A percentile compares a stretch with the other conserved stretches of the same genome.
These are phyloP conservation scores for Russula lepida DNA, from an alignment of 768 basidiomycete genomes.

Conservation along the genomic window DNA sequence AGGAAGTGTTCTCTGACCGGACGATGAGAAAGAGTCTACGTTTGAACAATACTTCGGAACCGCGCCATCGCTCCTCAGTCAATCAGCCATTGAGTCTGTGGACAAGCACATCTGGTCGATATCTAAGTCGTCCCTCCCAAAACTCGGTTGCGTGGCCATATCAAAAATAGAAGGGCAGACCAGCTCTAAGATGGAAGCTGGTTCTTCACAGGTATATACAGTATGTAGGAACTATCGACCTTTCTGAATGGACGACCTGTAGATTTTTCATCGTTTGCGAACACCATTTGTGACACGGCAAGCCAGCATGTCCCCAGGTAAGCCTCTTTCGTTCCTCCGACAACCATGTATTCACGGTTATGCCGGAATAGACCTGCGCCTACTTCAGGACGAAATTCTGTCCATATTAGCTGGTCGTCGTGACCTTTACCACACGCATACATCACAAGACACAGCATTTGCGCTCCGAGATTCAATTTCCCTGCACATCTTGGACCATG, in stretches of 20 bases:
- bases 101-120: constrained; percentile 52
- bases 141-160: constrained; percentile 48
- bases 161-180: constrained; percentile 38
- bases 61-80: constrained; percentile 43
- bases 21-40: constrained; percentile 30
- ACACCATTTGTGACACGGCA: constrained; percentile 48
- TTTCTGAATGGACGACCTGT: neutral
- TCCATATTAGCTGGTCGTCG: constrained; percentile 55
- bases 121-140: constrained; percentile 42
- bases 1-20: neutral
- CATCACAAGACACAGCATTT: constrained; percentile 56
- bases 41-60: constrained; percentile 75
- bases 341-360: neutral
- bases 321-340: constrained; percentile 10
- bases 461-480: constrained; percentile 58
- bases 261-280: constrained; percentile 54
- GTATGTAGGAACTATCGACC: neutral
- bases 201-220: constrained; percentile 10
- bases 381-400: constrained; percentile 61
- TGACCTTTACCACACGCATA: constrained; percentile 69
- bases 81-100: constrained; percentile 40
- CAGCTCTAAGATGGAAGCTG: constrained; percentile 1
- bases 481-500: constrained; percentile 81
- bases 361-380: constrained; percentile 35
- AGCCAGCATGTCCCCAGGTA: constrained; percentile 48